Percentiles rank a stretch among this genome's conserved stretches.
Evolutionary conservation across 2,329 filamentous ascomycete genomes (phyloP).

Genomic region (Aphanoascus verrucosus): DNA sequence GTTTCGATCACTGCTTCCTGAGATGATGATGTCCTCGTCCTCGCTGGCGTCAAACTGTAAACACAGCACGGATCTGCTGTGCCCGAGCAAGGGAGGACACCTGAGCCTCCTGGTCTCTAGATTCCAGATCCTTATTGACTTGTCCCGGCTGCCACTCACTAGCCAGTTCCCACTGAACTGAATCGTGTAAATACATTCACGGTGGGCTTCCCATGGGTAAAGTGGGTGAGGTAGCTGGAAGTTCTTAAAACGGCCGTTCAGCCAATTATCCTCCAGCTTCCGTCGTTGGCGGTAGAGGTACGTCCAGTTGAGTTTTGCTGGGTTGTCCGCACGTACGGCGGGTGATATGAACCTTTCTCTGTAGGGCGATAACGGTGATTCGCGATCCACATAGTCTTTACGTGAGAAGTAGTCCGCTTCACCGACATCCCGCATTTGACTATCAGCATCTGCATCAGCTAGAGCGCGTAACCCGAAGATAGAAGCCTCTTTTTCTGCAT

Average conservation of each 20-base stretch:
- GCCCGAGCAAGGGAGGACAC: constrained; percentile 61
- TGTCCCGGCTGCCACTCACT: constrained; percentile 87
- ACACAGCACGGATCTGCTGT: constrained; percentile 80
- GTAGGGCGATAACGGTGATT: constrained; percentile 9
- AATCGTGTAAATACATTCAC: constrained; percentile 88
- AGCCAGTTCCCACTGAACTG: constrained; percentile 78
- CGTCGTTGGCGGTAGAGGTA: constrained; percentile 83
- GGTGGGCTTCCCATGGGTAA: constrained; percentile 70
- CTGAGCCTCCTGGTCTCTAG: constrained; percentile 69
- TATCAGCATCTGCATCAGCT: constrained; percentile 31
- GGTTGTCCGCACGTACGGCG: constrained; percentile 1
- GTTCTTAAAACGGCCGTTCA: constrained; percentile 65
- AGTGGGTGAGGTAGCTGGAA: constrained; percentile 84
- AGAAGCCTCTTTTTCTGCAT: constrained; percentile 25
- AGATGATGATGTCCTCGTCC: constrained; percentile 84
- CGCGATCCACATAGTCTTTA: constrained; percentile 15
- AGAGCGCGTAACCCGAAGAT: neutral
- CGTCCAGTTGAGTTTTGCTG: constrained; percentile 69
- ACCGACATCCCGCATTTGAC: constrained; percentile 35
- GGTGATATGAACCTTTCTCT: constrained; percentile 5
- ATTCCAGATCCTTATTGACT: constrained; percentile 81
- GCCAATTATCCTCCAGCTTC: constrained; percentile 83
- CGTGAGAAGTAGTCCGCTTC: constrained; percentile 14
- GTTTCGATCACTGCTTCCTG: constrained; percentile 82
- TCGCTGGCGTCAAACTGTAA: constrained; percentile 87